Evolutionary conservation across 2,329 filamentous ascomycete genomes (phyloP), one percentile per base, ranked within the genome.

Genomic region (Sarocladiaceae sp.): DNA sequence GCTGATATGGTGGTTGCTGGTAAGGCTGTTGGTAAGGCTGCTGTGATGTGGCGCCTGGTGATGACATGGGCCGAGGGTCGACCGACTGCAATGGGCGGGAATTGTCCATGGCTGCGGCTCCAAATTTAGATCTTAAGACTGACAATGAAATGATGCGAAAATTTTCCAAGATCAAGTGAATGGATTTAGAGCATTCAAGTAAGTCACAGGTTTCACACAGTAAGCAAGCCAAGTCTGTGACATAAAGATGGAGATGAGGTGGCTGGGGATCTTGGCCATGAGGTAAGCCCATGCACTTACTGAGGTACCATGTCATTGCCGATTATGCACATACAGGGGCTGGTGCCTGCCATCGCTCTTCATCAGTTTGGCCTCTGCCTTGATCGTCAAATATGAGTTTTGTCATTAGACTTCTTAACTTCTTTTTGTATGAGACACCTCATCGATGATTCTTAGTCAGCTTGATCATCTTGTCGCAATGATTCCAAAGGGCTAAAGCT

Each of bases 21-120:
- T 29, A 9, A 29, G 9, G 9, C 26, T 29, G 26, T n/a, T n/a
- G 26, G 26, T 9, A 9, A 9, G 26, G 26, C n/a, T 33, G 16
- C 15, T 40, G 23, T 5, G 20, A 37, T 11, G 9, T n/a, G 16
- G 19, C 27, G 15, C 26, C 40, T n/a, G 40, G 39, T 19, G 45
- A 20, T 24, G 46, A 48, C 9, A 49, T 47, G 29, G 47, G 47
- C 9, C 43, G 34, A 15, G 47, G 47, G 15, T 49, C 47, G 6
- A 49, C 20, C 13, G 33, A 33, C 7, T 24, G 21, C 15, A 49
- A 32, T 15, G 47, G 42, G 15, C 13, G 26, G 7, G 43, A 35
- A 41, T 26, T 32, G 26, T 31, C 31, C 47, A 48, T 48, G 18
- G 4, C 15, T 15, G 24, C n/a, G 37, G 19, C 23, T 16, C n/a